phyloP scores from a whole-genome alignment of 495 filamentous ascomycete species.

The Talaromyces nanjingensis region DNA sequence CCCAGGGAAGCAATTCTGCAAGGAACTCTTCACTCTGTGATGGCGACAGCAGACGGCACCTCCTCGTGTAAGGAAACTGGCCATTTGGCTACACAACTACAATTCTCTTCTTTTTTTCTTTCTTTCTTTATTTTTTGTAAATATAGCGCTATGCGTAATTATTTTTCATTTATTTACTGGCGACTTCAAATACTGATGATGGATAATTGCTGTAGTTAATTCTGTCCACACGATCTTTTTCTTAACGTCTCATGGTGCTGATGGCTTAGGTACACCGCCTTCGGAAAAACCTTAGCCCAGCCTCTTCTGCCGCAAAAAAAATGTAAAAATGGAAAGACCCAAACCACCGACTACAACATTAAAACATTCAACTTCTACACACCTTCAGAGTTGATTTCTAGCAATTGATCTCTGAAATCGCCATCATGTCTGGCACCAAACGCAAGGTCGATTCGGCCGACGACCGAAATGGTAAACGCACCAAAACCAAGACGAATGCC shows the following conservation, averaged over 20 bases:
- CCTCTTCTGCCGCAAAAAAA: slow-evolving; percentile 6
- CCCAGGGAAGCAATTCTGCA: slow-evolving; percentile 12
- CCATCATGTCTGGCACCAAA: slow-evolving; percentile 38
- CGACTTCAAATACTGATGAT: neutral
- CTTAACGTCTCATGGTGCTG: too few species aligned
- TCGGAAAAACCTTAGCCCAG: neutral
- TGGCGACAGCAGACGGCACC: slow-evolving; percentile 10
- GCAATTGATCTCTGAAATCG: slow-evolving; percentile 7
- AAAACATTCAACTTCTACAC: neutral
- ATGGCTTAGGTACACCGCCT: neutral
- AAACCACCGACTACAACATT: neutral
- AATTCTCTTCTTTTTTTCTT: slow-evolving; percentile 2
- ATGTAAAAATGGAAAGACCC: neutral
- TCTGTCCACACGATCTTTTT: neutral
- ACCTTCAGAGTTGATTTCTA: neutral
- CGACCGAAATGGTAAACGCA: slow-evolving; percentile 42
- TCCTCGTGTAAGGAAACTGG: slow-evolving; percentile 9
- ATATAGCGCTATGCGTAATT: neutral
- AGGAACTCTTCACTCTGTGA: slow-evolving; percentile 10
- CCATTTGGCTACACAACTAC: slow-evolving; percentile 7
- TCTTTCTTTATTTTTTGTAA: neutral
- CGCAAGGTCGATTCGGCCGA: slow-evolving; percentile 34
- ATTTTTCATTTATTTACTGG: neutral
- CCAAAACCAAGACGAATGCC: slow-evolving; percentile 33
- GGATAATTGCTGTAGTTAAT: neutral